Evolutionary conservation across 495 filamentous ascomycete species (phyloP), one percentile per base, ranked within the genome.

Genomic region (Neurospora tetraspora): DNA sequence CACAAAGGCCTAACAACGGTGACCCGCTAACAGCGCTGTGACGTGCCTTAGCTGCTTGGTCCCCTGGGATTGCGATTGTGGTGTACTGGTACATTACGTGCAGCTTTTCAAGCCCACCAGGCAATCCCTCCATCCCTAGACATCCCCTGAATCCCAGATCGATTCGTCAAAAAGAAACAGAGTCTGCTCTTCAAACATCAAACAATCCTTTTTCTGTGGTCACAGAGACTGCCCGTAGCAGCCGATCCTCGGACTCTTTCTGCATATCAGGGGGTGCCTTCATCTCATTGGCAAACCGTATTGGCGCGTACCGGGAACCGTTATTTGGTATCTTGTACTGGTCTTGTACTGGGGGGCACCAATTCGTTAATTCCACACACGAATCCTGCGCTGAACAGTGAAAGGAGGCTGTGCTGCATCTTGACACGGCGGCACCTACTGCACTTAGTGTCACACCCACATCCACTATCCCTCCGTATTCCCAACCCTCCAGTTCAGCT

Each of bases 341-440:
- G 53, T 31, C 23, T 31, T 61, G 53, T 61, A 61, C 27, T 65
- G 27, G 47, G 47, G 10, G 20, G 47, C 47, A 59, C 53, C 53
- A 65, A 34, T 61, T 61, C 5, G 53, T 61, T 31, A 31, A 61
- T 61, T 61, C 53, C 53, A 61, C 53, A 61, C 27, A 34, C 53
- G 71, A 70, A 72, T 73, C 72, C 70, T 68, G 68, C 72, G 43
- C 39, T 71, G 61, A 27, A 59, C 20, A 27, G n/a, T 53, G 11
- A 70, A 74, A 75, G 74, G 74, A 75, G 74, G 74, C 74, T 75
- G 74, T 75, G 74, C 74, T 53, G 65, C 68, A 70, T 23, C 53
- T 16, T 68, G 61, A 75, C 74, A 75, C 71, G 74, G 72, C 74
- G 40, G 40, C 71, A 40, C 69, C 68, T 70, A 16, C 71, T 40